These are phyloP conservation scores for Psilocybe cyanescens DNA, from an alignment of 768 basidiomycete species.

Conservation along the genomic window DNA sequence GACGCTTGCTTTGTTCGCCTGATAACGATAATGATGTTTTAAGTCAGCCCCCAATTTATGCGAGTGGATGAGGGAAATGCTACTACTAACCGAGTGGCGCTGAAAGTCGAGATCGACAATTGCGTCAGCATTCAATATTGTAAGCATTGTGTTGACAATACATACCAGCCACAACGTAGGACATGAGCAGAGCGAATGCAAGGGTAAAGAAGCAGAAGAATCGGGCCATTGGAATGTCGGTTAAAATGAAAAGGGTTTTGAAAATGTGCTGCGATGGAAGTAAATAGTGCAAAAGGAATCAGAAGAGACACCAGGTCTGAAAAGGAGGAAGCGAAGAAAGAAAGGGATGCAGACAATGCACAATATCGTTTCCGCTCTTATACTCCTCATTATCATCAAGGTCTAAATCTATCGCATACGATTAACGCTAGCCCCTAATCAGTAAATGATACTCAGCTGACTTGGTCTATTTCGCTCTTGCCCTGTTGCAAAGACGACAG, in stretches of 20 bases:
- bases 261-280: not conserved
- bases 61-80: too few species aligned
- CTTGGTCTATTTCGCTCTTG: not conserved
- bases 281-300: not conserved
- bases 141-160: not conserved
- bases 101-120: not conserved
- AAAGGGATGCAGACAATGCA: not conserved
- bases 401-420: too few species aligned
- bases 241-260: not conserved
- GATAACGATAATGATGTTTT: too few species aligned
- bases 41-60: too few species aligned
- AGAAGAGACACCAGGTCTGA: constrained; percentile 19
- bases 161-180: constrained; percentile 13
- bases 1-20: constrained; percentile 10
- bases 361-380: not conserved
- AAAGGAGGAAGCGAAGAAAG: constrained; percentile 5
- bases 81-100: constrained; percentile 8
- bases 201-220: constrained; percentile 12
- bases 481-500: not conserved
- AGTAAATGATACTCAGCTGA: not conserved
- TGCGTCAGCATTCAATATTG: too few species aligned
- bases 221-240: constrained; percentile 12
- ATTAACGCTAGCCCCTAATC: too few species aligned
- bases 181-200: constrained; percentile 11
- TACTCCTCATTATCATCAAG: not conserved